Evolutionary conservation across 2,329 filamentous ascomycete species (phyloP), one percentile per base, ranked within the genome.

Genomic region (Apiospora kogelbergensis): DNA sequence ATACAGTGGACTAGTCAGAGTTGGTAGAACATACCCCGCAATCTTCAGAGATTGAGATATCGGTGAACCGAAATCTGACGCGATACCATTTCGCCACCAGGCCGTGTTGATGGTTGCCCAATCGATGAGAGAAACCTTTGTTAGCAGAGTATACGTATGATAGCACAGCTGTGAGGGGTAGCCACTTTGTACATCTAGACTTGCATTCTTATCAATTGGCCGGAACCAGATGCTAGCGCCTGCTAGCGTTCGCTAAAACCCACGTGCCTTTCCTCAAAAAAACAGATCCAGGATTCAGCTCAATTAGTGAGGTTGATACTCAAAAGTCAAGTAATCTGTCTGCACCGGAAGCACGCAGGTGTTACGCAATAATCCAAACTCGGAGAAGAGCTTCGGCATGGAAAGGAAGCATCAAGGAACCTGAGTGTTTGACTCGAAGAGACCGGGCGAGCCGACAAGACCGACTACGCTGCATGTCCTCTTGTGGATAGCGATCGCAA

Each of bases 51-150:
- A 3, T 6, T 1, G 26, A 4, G 37, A 26, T 3, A 30, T n/a
- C 63, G 37, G 37, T 44, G n/a, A 65, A 44, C 65, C 65, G 65
- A 66, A 66, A 66, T 37, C 65, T 66, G 65, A 66, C 65, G 65
- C 65, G 42, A 46, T 66, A 66, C 65, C 65, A 66, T 66, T 66
- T 46, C 42, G 65, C 65, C 65, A 66, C 65, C 65, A 66, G 65
- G 65, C 65, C 65, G 15, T 22, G 7, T 37, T 3, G 17, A 37
- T 37, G 26, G 53, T 11, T 60, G 17, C 7, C 53, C 20, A 60
- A 37, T 60, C n/a, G 53, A 60, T 60, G 53, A 6, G 1, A 13
- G 3, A n/a, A 22, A 13, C 1, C 2, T 2, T 0, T 2, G 5
- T 60, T 60, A 60, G n/a, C 2, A 22, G 48, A 30, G 53, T 60